phyloP scores from a whole-genome alignment of 2,329 filamentous ascomycete species.

The Remersonia thermophila region DNA sequence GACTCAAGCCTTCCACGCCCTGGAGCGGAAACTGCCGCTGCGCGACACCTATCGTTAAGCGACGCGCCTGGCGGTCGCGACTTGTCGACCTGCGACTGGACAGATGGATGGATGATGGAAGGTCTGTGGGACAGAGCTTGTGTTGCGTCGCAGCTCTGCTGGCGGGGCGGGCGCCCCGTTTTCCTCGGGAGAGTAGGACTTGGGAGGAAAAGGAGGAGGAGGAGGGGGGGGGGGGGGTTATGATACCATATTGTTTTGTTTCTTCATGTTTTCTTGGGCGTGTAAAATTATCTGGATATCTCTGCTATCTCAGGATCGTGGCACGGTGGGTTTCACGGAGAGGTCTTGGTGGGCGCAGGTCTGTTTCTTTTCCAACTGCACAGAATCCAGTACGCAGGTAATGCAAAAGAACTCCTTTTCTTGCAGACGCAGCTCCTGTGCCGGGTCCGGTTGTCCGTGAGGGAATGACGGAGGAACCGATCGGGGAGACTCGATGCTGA shows the following conservation, averaged over 20 bases:
- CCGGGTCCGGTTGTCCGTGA: no score
- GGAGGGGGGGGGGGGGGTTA: no score
- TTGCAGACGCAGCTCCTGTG: no score
- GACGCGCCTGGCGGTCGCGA: neutral
- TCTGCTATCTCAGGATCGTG: neutral
- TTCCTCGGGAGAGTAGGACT: neutral
- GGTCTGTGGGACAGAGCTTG: neutral
- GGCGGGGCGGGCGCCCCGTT: neutral
- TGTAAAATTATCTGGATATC: neutral
- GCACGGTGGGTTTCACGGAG: no score
- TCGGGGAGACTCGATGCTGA: no score
- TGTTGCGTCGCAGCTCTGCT: constrained; percentile 3
- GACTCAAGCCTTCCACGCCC: constrained; percentile 54
- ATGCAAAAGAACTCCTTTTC: no score
- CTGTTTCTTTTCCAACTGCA: no score
- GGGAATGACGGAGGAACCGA: no score
- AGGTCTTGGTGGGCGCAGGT: no score
- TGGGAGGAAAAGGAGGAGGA: neutral
- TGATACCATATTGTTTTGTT: neutral
- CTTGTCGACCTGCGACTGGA: no score
- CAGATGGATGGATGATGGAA: neutral
- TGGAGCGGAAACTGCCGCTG: constrained; percentile 46
- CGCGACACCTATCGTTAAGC: constrained; percentile 12
- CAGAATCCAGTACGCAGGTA: no score
- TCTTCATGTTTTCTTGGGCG: neutral